phyloP scores from a whole-genome alignment of 805 yeast species.

The Suhomyces sp. region DNA sequence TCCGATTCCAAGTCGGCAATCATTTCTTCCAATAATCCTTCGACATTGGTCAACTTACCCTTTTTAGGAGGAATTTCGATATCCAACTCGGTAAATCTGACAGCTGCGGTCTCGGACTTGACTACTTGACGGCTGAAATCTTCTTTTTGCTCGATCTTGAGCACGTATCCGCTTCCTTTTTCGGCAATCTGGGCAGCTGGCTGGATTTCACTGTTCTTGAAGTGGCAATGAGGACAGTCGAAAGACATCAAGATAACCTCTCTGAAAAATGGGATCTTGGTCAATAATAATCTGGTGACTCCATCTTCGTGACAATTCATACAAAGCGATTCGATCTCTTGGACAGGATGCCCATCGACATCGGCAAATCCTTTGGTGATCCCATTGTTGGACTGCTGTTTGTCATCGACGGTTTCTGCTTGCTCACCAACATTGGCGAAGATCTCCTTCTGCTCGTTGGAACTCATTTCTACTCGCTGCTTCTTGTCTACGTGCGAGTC shows the following conservation, averaged over 20 bases:
- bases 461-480: conserved; percentile 10
- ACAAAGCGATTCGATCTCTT: conserved; percentile 91
- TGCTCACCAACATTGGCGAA: conserved; percentile 41
- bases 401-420: conserved; percentile 26
- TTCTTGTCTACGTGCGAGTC: conserved; percentile 12
- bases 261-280: conserved; percentile 86
- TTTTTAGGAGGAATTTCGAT: conserved; percentile 93
- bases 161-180: conserved; percentile 72
- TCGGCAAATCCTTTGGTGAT: conserved; percentile 74
- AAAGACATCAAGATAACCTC: conserved; percentile 94
- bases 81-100: conserved; percentile 79
- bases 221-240: conserved; percentile 91
- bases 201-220: conserved; percentile 89
- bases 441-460: conserved; percentile 8
- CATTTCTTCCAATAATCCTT: conserved; percentile 85
- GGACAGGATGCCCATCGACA: conserved; percentile 89
- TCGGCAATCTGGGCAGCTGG: conserved; percentile 93
- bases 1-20: conserved; percentile 73
- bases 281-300: conserved; percentile 74
- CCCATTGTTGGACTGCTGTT: conserved; percentile 32
- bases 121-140: conserved; percentile 91
- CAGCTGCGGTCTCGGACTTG: conserved; percentile 81
- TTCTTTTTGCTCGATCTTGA: conserved; percentile 61
- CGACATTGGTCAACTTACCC: conserved; percentile 90
- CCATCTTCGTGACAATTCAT: conserved; percentile 94